Evolutionary conservation across 1,284 basidiomycete genomes (phyloP).

Genomic region (Papiliotrema fonsecae): DNA sequence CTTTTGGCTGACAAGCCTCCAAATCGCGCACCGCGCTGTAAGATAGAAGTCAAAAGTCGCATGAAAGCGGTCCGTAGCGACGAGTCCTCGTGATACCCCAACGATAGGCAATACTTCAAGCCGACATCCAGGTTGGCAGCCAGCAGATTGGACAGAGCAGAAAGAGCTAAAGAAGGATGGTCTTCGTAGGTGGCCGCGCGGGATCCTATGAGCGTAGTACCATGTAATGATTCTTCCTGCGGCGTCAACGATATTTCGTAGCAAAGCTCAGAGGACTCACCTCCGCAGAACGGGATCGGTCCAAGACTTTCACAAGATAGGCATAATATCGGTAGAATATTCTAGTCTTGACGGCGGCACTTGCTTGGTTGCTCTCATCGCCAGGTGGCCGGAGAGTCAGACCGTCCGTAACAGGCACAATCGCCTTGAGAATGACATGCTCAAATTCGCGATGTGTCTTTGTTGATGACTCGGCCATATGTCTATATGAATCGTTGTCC

Average conservation of each 20-base stretch:
- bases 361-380: slow-evolving; percentile 58
- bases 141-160: slow-evolving; percentile 75
- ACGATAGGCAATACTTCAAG: slow-evolving; percentile 76
- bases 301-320: slow-evolving; percentile 61
- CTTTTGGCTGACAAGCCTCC: slow-evolving; percentile 24
- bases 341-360: slow-evolving; percentile 64
- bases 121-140: slow-evolving; percentile 82
- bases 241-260: neutral
- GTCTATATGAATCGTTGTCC: slow-evolving; percentile 17
- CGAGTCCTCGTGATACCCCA: slow-evolving; percentile 72
- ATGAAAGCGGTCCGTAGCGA: slow-evolving; percentile 76
- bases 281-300: slow-evolving; percentile 44
- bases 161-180: slow-evolving; percentile 47
- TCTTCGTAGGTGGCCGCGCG: slow-evolving; percentile 1
- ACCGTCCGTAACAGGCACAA: slow-evolving; percentile 69
- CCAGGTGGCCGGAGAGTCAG: slow-evolving; percentile 64
- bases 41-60: slow-evolving; percentile 78
- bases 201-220: neutral
- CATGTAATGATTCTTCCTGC: neutral
- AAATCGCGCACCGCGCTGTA: slow-evolving; percentile 64
- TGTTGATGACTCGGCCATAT: slow-evolving; percentile 3
- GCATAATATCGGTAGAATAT: slow-evolving; percentile 71
- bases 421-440: slow-evolving; percentile 63
- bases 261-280: slow-evolving; percentile 5
- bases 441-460: slow-evolving; percentile 58